Evolutionary conservation across 345 rosid species (phyloP).

Genomic region (Eucalyptus curtisii): DNA sequence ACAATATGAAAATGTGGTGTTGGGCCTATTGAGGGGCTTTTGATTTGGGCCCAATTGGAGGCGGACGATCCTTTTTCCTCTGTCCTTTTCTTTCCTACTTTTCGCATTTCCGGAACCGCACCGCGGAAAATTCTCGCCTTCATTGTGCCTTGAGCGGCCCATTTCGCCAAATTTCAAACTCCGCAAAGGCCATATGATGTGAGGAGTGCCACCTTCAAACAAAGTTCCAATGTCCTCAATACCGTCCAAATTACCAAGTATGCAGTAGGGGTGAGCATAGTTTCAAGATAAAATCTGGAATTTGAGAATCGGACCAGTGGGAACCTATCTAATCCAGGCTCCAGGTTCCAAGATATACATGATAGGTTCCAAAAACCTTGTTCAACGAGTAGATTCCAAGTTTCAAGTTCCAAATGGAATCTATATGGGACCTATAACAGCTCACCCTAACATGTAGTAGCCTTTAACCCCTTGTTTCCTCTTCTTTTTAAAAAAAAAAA

Average conservation of each 20-base stretch:
- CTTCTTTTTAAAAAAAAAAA: too few species aligned
- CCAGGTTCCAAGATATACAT: too few species aligned
- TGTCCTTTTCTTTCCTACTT: neutral
- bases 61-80: neutral
- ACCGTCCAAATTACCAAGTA: neutral
- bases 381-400: too few species aligned
- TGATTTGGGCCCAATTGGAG: neutral
- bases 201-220: neutral
- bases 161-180: neutral
- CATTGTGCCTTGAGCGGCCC: neutral
- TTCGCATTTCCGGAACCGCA: neutral
- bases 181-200: neutral
- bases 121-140: neutral
- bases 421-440: accelerated
- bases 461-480: neutral
- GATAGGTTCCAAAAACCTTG: too few species aligned
- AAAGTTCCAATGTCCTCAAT: neutral
- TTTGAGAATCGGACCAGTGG: accelerated
- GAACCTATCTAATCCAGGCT: too few species aligned
- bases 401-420: too few species aligned
- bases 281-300: too few species aligned
- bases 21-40: neutral
- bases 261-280: neutral
- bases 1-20: neutral
- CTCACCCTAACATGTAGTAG: neutral